Evolutionary conservation across 768 basidiomycete genomes (phyloP), one percentile per base, ranked within the genome.

Genomic region (Coprinopsis strossmayeri): DNA sequence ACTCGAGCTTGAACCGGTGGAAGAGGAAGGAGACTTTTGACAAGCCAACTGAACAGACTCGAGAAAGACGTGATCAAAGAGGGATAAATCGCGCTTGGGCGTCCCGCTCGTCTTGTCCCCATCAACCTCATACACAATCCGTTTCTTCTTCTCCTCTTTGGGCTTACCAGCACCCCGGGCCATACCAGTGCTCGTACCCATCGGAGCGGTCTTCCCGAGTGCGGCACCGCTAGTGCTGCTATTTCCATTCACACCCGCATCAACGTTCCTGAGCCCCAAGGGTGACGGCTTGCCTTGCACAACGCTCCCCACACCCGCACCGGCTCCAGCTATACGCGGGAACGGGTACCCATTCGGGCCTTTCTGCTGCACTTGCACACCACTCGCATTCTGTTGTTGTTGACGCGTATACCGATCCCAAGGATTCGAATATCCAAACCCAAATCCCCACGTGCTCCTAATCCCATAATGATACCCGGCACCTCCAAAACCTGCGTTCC

Each of bases 291-390:
- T n/a, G n/a, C n/a, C n/a, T n/a, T 7, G 30, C 30, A 7, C 30
- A 32, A 32, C 30, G 30, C 9, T 7, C 9, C 7, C 30, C 9
- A 32, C 7, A 32, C 30, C 30, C 30, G 10, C 35, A 38, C 7
- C 15, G 9, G 30, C 7, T 15, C 45, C 43, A 24, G 45, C n/a
- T n/a, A 59, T 45, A 51, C 39, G 20, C 23, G 51, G 54, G 55
- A 59, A 59, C 43, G 65, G 53, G 61, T 69, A 53, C 18, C 45
- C 49, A 11, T 49, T 15, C n/a, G 49, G 41, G 5, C 50, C 38
- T 27, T 43, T 41, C 5, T 17, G 50, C 30, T 45, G 37, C 38
- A 23, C 40, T 26, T 20, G 24, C 38, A n/a, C 39, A 34, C 5
- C 46, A 26, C 24, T 21, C 17, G n/a, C 37, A 15, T 18, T 25